A percentile compares a stretch with the other conserved stretches of the same genome.
phyloP scores from a whole-genome alignment of 1,139 yeast genomes.

The Candida sp. region DNA sequence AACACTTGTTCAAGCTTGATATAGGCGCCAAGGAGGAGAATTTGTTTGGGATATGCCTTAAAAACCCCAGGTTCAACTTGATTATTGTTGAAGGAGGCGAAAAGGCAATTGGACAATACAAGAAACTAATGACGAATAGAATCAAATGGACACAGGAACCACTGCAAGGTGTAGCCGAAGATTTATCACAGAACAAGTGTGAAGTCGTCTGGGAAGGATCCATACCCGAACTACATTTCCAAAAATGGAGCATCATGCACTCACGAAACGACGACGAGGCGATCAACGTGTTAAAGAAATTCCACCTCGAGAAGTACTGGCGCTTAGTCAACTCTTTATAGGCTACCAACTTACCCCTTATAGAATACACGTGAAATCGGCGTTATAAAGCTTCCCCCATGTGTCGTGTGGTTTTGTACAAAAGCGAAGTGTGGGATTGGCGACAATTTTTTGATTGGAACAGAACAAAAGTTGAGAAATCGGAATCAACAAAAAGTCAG shows the following conservation, averaged over 20 bases:
- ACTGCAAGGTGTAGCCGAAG: conserved; percentile 21
- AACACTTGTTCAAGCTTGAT: conserved; percentile 75
- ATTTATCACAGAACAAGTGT: conserved; percentile 55
- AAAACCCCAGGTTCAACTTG: conserved; percentile 52
- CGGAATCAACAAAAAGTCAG: background rate
- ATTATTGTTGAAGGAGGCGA: conserved; percentile 78
- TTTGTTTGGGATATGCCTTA: conserved; percentile 60
- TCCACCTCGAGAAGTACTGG: conserved; percentile 67
- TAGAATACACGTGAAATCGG: background rate
- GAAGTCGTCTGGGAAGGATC: conserved; percentile 80
- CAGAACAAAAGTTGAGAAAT: background rate
- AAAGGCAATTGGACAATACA: conserved; percentile 63
- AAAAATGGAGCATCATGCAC: conserved; percentile 63
- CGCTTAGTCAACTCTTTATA: conserved; percentile 37
- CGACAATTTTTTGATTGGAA: conserved; percentile 7
- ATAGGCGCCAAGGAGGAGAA: conserved; percentile 77
- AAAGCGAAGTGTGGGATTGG: conserved; percentile 8
- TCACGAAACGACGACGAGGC: conserved; percentile 60
- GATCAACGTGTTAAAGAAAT: conserved; percentile 49
- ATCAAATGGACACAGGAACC: conserved; percentile 65
- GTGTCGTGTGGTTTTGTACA: conserved; percentile 7
- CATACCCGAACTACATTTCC: conserved; percentile 54
- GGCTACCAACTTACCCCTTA: background rate
- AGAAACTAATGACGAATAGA: conserved; percentile 61
- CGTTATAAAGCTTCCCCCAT: background rate